A percentile compares a stretch with the other conserved stretches of the same genome.
Conservation (phyloP, 1,139 yeast genomes). For the Debaryomyces fabryi region DNA sequence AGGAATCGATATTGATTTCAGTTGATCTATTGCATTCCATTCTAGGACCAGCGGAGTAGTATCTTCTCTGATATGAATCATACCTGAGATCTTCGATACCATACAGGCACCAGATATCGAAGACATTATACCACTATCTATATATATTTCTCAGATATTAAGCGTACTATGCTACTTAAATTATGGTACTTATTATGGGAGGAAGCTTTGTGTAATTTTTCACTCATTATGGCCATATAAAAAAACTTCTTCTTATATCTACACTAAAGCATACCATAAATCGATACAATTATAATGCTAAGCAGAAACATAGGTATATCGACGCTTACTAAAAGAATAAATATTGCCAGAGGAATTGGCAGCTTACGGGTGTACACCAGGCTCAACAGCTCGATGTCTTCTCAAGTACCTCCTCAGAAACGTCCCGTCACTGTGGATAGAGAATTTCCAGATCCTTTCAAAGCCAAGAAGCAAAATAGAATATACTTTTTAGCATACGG, state of each 20-base stretch:
- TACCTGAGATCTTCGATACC: conserved; percentile 67
- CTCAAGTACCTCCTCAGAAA: not conserved
- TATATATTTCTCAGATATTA: not conserved
- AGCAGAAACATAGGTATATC: conserved; percentile 5
- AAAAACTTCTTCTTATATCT: not conserved
- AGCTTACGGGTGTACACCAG: not conserved
- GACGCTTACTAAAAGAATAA: not conserved
- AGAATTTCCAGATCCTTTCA: conserved; percentile 76
- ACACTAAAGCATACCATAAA: not conserved
- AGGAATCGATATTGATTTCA: conserved; percentile 49
- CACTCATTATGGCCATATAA: not conserved
- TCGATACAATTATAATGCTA: not conserved
- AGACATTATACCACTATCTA: conserved; percentile 23
- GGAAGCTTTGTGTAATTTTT: conserved; percentile 8
- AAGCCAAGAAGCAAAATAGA: conserved; percentile 52
- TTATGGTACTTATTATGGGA: not conserved
- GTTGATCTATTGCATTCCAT: conserved; percentile 74
- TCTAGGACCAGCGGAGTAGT: conserved; percentile 61
- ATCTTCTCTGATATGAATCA: conserved; percentile 67
- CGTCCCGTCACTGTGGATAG: conserved; percentile 60
- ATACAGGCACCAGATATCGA: conserved; percentile 66
- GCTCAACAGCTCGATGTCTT: not conserved
- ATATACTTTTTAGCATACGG: conserved; percentile 62
- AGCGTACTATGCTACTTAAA: not conserved
- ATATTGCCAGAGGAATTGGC: not conserved